phyloP scores from a whole-genome alignment of 208 protist species.

The Wallacemonas sp. region DNA sequence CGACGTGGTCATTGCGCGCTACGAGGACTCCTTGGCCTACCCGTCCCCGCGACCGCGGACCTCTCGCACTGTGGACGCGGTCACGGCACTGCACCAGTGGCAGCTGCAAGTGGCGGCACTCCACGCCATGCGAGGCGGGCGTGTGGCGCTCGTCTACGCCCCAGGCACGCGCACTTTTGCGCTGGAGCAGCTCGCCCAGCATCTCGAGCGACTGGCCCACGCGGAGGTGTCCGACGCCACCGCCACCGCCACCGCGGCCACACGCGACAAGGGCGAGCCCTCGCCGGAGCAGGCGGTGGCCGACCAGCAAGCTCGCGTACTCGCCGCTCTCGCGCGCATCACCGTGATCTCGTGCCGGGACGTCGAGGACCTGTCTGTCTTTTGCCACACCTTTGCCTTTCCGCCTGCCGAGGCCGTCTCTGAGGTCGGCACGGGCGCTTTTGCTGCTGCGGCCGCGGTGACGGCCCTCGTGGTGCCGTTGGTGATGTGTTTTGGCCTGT shows the following conservation, averaged over 20 bases:
- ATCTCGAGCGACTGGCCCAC: too few species aligned
- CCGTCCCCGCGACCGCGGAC: neutral
- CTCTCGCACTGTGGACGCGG: slow-evolving; percentile 19
- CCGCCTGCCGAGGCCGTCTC: neutral
- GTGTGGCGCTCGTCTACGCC: slow-evolving; percentile 45
- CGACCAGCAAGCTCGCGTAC: slow-evolving; percentile 22
- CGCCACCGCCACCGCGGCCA: neutral
- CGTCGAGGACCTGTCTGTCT: slow-evolving; percentile 37
- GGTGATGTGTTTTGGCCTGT: slow-evolving; percentile 49
- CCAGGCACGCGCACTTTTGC: slow-evolving; percentile 43
- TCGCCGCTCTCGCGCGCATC: slow-evolving; percentile 40
- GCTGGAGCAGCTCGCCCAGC: slow-evolving; percentile 38
- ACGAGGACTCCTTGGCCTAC: neutral
- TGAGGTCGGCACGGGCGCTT: neutral
- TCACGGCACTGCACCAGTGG: slow-evolving; percentile 21
- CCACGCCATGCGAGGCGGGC: slow-evolving; percentile 49
- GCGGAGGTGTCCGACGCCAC: neutral
- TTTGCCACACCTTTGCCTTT: slow-evolving; percentile 30
- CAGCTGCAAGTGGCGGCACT: slow-evolving; percentile 40
- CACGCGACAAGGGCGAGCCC: neutral
- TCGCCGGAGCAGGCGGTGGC: slow-evolving; percentile 20
- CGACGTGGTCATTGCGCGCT: slow-evolving; percentile 36
- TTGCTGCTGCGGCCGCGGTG: neutral
- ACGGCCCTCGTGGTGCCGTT: slow-evolving; percentile 38
- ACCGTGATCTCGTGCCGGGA: slow-evolving; percentile 55